These are phyloP conservation scores for Allantophomopsis lycopodina DNA, from an alignment of 2,329 filamentous ascomycete genomes.

Conservation along the genomic window DNA sequence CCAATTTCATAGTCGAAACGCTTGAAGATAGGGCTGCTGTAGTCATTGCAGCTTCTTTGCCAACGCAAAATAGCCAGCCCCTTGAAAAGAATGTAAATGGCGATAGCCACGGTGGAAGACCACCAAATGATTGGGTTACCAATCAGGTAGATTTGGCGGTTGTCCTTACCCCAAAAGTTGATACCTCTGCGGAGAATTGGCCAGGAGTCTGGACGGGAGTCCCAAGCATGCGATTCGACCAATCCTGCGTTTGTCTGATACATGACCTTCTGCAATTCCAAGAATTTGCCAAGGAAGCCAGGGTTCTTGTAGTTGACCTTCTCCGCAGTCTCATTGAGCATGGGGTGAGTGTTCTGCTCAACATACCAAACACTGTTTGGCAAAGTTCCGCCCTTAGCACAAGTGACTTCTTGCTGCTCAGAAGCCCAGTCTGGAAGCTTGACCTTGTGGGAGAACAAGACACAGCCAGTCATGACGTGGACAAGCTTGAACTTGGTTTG, in stretches of 20 bases:
- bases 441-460: constrained; percentile 95
- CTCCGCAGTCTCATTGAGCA: constrained; percentile 61
- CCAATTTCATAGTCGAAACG: constrained; percentile 97
- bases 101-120: constrained; percentile 67
- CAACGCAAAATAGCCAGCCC: constrained; percentile 76
- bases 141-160: constrained; percentile 91
- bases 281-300: constrained; percentile 95
- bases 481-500: constrained; percentile 93
- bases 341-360: constrained; percentile 77
- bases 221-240: constrained; percentile 94
- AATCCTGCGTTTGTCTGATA: constrained; percentile 96
- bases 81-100: constrained; percentile 72
- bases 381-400: constrained; percentile 76
- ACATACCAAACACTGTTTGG: constrained; percentile 98
- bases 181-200: constrained; percentile 85
- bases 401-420: constrained; percentile 98
- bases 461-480: constrained; percentile 93
- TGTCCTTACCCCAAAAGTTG: constrained; percentile 95
- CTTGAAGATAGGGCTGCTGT: constrained; percentile 71
- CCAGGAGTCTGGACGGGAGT: constrained; percentile 89
- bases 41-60: constrained; percentile 88
- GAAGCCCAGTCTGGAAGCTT: constrained; percentile 97
- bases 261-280: constrained; percentile 96
- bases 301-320: constrained; percentile 94
- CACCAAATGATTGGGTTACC: constrained; percentile 96